Conservation (phyloP, 345 rosid genomes). For the Laguncularia racemosa region DNA sequence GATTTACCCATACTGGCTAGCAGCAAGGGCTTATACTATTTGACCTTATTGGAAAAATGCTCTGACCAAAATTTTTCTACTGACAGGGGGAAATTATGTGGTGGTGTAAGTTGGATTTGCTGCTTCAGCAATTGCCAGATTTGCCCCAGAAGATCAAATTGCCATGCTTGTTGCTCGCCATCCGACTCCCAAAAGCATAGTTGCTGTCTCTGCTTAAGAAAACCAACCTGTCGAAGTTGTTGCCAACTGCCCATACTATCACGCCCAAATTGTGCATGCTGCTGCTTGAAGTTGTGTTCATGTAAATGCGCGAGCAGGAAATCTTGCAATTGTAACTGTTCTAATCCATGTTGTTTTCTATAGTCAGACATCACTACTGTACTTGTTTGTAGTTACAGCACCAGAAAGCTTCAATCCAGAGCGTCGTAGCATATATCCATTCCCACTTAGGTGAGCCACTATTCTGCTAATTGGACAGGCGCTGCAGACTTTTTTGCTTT, state of each 20-base stretch:
- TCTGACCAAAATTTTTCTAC: background rate
- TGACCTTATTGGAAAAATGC: too few relatives aligned
- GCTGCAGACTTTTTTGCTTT: too few relatives aligned
- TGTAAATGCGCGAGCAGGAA: background rate
- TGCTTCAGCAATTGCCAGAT: constrained; percentile 11
- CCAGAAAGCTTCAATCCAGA: too few relatives aligned
- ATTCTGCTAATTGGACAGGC: too few relatives aligned
- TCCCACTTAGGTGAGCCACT: too few relatives aligned
- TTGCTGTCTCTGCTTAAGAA: background rate
- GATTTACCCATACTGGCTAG: too few relatives aligned
- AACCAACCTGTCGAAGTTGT: constrained; percentile 1
- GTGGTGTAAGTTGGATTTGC: constrained; percentile 14
- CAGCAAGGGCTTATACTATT: too few relatives aligned
- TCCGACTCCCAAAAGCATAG: background rate
- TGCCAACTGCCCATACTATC: constrained; percentile 9
- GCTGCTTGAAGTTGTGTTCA: background rate
- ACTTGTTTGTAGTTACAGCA: too few relatives aligned
- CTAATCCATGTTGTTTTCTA: constrained; percentile 9
- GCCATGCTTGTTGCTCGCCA: constrained; percentile 7
- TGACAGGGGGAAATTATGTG: constrained; percentile 11
- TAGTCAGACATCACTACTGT: background rate
- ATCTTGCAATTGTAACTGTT: constrained; percentile 8
- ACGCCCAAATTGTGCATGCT: constrained; percentile 1
- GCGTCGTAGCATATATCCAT: too few relatives aligned
- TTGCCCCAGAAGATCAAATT: background rate